phyloP scores from a whole-genome alignment of 2,329 filamentous ascomycete genomes.

The Macroventuria anomochaeta region DNA sequence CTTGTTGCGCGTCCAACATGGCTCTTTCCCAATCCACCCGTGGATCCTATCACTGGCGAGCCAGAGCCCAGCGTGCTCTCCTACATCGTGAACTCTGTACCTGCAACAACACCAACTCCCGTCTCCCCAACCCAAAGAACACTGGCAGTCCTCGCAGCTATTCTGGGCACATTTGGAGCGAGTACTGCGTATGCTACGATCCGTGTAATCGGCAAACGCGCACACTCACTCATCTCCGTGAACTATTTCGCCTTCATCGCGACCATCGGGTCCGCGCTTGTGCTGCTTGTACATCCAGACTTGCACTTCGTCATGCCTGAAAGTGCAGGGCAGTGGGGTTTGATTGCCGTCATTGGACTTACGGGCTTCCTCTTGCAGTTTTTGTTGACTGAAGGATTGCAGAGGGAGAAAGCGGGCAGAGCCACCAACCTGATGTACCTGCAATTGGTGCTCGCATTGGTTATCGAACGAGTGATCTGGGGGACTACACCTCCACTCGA shows the following conservation, averaged over 20 bases:
- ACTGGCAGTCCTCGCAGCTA: conserved; percentile 69
- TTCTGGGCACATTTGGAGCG: conserved; percentile 76
- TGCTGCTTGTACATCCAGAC: conserved; percentile 62
- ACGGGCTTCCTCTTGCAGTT: conserved; percentile 84
- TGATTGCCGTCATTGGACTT: conserved; percentile 71
- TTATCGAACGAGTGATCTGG: conserved; percentile 66
- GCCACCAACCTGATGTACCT: conserved; percentile 70
- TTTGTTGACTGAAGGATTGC: conserved; percentile 74
- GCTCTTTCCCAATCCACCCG: conserved; percentile 52
- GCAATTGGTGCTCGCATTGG: conserved; percentile 69
- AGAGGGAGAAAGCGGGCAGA: conserved; percentile 67
- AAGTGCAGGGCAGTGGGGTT: conserved; percentile 64
- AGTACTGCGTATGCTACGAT: conserved; percentile 76
- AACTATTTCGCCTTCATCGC: conserved; percentile 79
- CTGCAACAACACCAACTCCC: conserved; percentile 8
- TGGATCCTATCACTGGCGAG: conserved; percentile 41
- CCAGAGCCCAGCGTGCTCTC: conserved; percentile 27
- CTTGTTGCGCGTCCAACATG: conserved; percentile 76
- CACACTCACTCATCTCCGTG: conserved; percentile 79
- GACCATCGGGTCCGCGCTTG: conserved; percentile 66
- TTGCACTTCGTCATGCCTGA: conserved; percentile 63
- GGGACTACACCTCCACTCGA: conserved; percentile 38
- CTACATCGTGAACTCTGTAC: neutral
- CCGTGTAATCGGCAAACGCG: conserved; percentile 76
- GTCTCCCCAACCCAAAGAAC: conserved; percentile 69